Percentiles rank a stretch among this genome's conserved stretches.
These are phyloP conservation scores for Fraxinus xanthoxyloides DNA, from an alignment of 305 asterid genomes.

Conservation along the genomic window DNA sequence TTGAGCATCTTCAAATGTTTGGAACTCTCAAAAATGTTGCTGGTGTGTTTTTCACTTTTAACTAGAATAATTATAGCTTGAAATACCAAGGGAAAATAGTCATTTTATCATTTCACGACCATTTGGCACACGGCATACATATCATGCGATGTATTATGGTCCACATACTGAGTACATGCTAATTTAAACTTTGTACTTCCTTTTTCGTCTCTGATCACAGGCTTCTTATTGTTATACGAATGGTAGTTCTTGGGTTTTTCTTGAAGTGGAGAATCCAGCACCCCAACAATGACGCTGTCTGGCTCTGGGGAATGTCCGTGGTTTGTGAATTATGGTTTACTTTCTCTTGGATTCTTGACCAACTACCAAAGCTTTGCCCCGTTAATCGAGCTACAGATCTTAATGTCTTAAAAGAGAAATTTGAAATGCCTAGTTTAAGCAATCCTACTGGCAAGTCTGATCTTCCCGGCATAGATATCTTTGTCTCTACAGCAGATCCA, in stretches of 20 bases:
- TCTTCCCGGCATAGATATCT: conserved; percentile 70
- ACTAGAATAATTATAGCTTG: not conserved
- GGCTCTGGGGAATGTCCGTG: conserved; percentile 80
- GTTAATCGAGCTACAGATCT: conserved; percentile 73
- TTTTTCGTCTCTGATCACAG: conserved; percentile 28
- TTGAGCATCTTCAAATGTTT: not conserved
- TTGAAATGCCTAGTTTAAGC: conserved; percentile 47
- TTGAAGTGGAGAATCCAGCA: conserved; percentile 58
- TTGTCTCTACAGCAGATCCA: conserved; percentile 84
- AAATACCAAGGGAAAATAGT: not conserved
- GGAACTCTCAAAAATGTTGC: not conserved
- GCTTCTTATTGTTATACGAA: conserved; percentile 52
- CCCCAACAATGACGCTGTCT: conserved; percentile 65
- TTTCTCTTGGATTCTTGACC: conserved; percentile 80
- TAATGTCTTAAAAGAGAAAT: conserved; percentile 58
- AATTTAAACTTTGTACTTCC: conserved; percentile 10
- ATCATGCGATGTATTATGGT: not conserved
- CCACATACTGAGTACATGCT: conserved; percentile 20
- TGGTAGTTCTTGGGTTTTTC: conserved; percentile 64
- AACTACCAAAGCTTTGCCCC: conserved; percentile 67
- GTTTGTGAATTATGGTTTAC: conserved; percentile 76
- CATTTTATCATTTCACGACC: not conserved
- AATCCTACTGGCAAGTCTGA: conserved; percentile 75
- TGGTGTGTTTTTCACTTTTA: not conserved
- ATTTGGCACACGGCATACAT: not conserved